Base-by-base conservation (phyloP, 768 basidiomycete species). In the Lyophyllum shimeji region DNA sequence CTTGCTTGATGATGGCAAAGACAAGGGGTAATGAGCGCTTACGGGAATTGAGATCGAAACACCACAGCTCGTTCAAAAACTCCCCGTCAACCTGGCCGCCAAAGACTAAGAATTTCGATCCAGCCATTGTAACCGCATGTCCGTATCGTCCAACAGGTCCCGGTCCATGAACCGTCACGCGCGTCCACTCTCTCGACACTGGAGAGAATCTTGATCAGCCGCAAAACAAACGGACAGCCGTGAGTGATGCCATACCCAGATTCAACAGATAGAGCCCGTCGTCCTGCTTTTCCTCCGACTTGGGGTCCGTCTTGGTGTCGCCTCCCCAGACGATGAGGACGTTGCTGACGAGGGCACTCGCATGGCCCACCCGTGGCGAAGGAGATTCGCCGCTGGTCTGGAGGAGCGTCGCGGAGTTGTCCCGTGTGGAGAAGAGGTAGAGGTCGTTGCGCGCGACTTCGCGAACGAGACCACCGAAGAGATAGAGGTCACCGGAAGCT, bases 311-410 rank as follows among this genome's bases (percentile, higher is more conserved):
- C 73, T 93, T 95, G 3, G 95, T 98, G 68, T 99, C 97, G 23
- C 96, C 97, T 29, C 97, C 97, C 97, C 97, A 99, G 3, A 98
- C 89, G 57, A 98, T 90, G 57, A 99, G 78, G 48, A 98, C 96
- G 66, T 90, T 94, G 70, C 94, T 93, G 55, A 98, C 94, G 48
- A 98, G 84, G 6, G 96, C 96, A 70, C 90, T 89, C 2, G 95
- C 93, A 74, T 99, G 97, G 0, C 97, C 96, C n/a, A 98, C 95
- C 60, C 97, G 79, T 0, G 93, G 86, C 15, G 85, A 84, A 1
- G 97, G 97, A 7, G 90, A 75, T 64, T 95, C 93, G 4, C 97
- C 97, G 12, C 80, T 83, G 0, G 95, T 97, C 68, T 95, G 90
- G 29, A 98, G 75, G 11, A 94, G 79, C 11, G 85, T 86, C 7